Base-by-base conservation (phyloP, 1,284 basidiomycete genomes). In the Apiotrichum brassicae region DNA sequence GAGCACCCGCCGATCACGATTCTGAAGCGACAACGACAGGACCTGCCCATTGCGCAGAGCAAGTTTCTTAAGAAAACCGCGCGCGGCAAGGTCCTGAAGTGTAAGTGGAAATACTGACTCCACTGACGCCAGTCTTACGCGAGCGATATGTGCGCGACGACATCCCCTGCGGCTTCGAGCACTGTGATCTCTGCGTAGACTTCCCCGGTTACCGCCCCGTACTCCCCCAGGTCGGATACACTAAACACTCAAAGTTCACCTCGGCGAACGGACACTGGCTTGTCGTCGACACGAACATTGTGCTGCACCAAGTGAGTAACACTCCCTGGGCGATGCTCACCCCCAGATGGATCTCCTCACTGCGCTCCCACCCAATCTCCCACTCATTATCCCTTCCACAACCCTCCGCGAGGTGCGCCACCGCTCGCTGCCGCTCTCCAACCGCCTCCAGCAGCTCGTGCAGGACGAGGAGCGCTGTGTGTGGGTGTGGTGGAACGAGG, bases 11-110 rank as follows among this genome's bases (percentile, higher is more conserved):
- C 56, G 4, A 90, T 91, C 46, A 84, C 83, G 0, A 87, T 92
- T 43, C 76, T 84, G 33, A 92, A 89, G 64, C 77, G 89, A 49
- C 78, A 84, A 12, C 74, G 79, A 22, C 77, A 80, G 16, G 89
- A 92, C 66, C 81, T 84, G 0, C 80, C 82, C 2, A 68, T 88
- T 4, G 85, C 87, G 0, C 87, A 89, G 62, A 82, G 85, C 55
- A 92, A 89, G 69, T 94, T 91, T 70, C 85, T 90, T 77, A 91
- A 87, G 73, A 98, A 98, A 76, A 97, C 95, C 0, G 88, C 87
- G 0, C 76, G 82, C 53, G 94, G 95, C 22, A 95, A 94, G 68
- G 90, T 99, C 25, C 82, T 92, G 65, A 94, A 92, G 78, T 85
- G 89, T 88, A 47, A 44, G 75, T 60, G 46, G 26, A 36, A 32